Evolutionary conservation across 441 rosid species (phyloP), one percentile per base, ranked within the genome.

Genomic region (Raphanus hybrid): DNA sequence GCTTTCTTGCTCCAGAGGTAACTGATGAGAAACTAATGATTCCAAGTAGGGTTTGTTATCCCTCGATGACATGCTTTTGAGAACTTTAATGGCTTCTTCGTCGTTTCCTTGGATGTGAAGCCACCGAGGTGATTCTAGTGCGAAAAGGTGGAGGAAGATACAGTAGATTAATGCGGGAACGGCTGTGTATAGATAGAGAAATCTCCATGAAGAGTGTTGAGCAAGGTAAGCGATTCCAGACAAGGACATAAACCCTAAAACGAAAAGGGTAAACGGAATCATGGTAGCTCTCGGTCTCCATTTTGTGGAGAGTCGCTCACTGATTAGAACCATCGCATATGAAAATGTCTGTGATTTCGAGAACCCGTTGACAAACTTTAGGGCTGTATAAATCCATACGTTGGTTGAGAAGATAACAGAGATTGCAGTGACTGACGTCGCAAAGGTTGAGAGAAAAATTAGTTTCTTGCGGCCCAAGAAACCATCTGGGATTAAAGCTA

Each of bases 101-200:
- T 74, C 78, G 0, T 86, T 78, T 5, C 96, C 94, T 15, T 68
- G 82, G 59, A 88, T 66, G 26, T 86, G 80, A 39, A 90, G 89
- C 97, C 93, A 92, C 50, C 97, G 78, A 0, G 96, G 94, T 0
- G 94, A 92, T 74, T 92, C 97, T 0, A 61, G 71, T 10, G 88
- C 90, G 0, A 86, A 75, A 48, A 85, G 61, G 37, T 59, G 74
- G 39, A 85, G 77, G 2, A 85, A 16, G 5, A 84, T 8, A 39
- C 83, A 84, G 50, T 86, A 88, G 0, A 85, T 16, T 3, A 83
- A 15, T 3, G 88, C 76, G 0, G 96, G 94, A 3, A 77, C 34
- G 0, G 91, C 84, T 29, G 86, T 86, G 87, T 87, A 88, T 1
- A 89, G 39, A 74, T 89, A 92, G 1, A 89, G 81, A 74, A 0